Base-by-base conservation (phyloP, 1,284 basidiomycete species). In the Ceratobasidium sp. region DNA sequence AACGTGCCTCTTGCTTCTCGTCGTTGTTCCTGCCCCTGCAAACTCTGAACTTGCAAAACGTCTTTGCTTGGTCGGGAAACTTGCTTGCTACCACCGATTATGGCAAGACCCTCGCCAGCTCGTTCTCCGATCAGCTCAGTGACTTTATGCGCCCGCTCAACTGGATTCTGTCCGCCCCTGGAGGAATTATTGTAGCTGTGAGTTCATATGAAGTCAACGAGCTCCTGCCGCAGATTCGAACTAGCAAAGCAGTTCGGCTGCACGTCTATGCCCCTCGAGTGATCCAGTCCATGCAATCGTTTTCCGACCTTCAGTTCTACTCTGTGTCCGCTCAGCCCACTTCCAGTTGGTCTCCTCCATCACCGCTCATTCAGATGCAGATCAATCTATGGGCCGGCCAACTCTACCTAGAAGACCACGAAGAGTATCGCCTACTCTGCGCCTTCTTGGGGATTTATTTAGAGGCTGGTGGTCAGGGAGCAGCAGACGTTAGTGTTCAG, bases 151-250 rank as follows among this genome's bases (percentile, higher is more conserved):
- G 72, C 1, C 72, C 72, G 1, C 32, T 73, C 21, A 72, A 73
- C 50, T 87, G 86, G 86, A 77, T 87, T 50, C 14, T 59, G 6
- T 41, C 55, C 86, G 85, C 85, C 77, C 85, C 35, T 46, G 32
- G 62, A 18, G 72, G 72, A 21, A 76, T 78, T 1, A 74, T 84
- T 0, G 80, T 88, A 32, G 74, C 83, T n/a, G 61, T 86, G 61
- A 87, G 86, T 73, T 84, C 86, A 0, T 81, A 77, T 64, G 86
- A 87, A 72, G 84, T 77, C 49, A 81, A 87, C 55, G 67, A 72
- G 49, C 78, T 87, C 28, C 77, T 87, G 1, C 80, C 81, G 0
- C 26, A 73, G 0, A 73, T 73, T 28, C 73, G 66, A 11, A n/a
- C 13, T 5, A 72, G 66, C 38, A 35, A 71, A 44, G 16, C 32